Evolutionary conservation across 2,329 filamentous ascomycete species (phyloP).

Genomic region (Cryphonectria naterciae): DNA sequence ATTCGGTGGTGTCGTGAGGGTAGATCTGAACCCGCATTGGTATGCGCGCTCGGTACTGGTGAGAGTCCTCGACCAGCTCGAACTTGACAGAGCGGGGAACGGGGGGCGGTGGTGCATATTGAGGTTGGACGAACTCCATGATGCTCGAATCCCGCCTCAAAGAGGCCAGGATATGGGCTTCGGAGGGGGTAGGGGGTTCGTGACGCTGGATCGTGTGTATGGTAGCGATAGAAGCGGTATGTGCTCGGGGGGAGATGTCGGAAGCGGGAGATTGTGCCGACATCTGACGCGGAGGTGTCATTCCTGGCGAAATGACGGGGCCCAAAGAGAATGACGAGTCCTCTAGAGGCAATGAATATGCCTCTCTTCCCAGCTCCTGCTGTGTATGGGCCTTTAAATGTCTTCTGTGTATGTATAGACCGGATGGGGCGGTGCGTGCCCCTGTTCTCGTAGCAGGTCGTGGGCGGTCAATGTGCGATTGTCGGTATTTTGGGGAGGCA

Average conservation of each 20-base stretch:
- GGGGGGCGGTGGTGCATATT: slow-evolving; percentile 50
- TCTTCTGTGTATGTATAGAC: slow-evolving; percentile 11
- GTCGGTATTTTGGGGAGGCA: slow-evolving; percentile 27
- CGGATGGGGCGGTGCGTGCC: slow-evolving; percentile 15
- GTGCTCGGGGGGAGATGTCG: slow-evolving; percentile 29
- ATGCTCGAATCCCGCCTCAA: slow-evolving; percentile 24
- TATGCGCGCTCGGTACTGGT: slow-evolving; percentile 72
- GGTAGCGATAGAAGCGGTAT: slow-evolving; percentile 25
- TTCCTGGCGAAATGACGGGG: slow-evolving; percentile 29
- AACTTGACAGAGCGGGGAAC: slow-evolving; percentile 78
- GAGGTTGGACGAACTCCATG: slow-evolving; percentile 28
- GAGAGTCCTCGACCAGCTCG: slow-evolving; percentile 72
- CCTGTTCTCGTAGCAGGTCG: slow-evolving; percentile 19
- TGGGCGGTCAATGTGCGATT: slow-evolving; percentile 29
- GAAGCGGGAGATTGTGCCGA: slow-evolving; percentile 31
- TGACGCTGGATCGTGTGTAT: slow-evolving; percentile 23
- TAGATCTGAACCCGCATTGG: slow-evolving; percentile 91
- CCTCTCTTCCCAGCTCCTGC: slow-evolving; percentile 23
- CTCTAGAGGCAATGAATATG: slow-evolving; percentile 13
- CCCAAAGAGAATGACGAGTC: slow-evolving; percentile 23
- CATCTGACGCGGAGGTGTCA: slow-evolving; percentile 31
- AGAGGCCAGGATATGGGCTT: slow-evolving; percentile 30
- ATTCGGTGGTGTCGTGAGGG: slow-evolving; percentile 94
- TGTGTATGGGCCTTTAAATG: slow-evolving; percentile 1
- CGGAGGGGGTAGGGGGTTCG: slow-evolving; percentile 26